Evolutionary conservation across 352 stramenopile genomes (phyloP).

Genomic region (Phytopythium cucurbitacearum): DNA sequence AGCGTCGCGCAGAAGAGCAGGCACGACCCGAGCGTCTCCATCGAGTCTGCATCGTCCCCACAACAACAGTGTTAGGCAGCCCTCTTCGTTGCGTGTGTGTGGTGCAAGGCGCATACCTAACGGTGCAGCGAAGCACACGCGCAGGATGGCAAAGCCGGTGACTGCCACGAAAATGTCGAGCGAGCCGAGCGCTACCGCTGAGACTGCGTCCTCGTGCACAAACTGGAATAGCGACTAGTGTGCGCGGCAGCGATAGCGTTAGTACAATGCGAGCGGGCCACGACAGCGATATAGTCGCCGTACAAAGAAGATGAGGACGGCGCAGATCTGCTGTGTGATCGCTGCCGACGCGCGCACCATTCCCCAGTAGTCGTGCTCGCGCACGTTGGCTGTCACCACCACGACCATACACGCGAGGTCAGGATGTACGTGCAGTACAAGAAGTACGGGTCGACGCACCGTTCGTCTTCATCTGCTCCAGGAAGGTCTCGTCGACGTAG

Average conservation of each 20-base stretch:
- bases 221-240: slow-evolving; percentile 70
- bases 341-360: slow-evolving; percentile 83
- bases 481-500: slow-evolving; percentile 87
- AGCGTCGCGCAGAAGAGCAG: slow-evolving; percentile 81
- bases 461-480: slow-evolving; percentile 90
- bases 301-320: slow-evolving; percentile 88
- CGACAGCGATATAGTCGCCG: slow-evolving; percentile 9
- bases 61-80: not conserved
- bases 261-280: not conserved
- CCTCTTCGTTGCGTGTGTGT: slow-evolving; percentile 1
- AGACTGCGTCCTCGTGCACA: slow-evolving; percentile 51
- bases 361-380: slow-evolving; percentile 76
- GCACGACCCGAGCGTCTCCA: slow-evolving; percentile 58
- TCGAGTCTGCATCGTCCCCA: slow-evolving; percentile 22
- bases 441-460: slow-evolving; percentile 24
- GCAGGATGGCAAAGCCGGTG: slow-evolving; percentile 53
- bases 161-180: slow-evolving; percentile 60
- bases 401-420: not conserved
- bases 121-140: slow-evolving; percentile 25
- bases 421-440: not conserved
- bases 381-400: slow-evolving; percentile 56
- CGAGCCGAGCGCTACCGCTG: slow-evolving; percentile 39
- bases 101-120: slow-evolving; percentile 21
- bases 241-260: not conserved
- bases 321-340: slow-evolving; percentile 88